phyloP scores from a whole-genome alignment of 2,329 filamentous ascomycete species.

The Claviceps pazoutovae region DNA sequence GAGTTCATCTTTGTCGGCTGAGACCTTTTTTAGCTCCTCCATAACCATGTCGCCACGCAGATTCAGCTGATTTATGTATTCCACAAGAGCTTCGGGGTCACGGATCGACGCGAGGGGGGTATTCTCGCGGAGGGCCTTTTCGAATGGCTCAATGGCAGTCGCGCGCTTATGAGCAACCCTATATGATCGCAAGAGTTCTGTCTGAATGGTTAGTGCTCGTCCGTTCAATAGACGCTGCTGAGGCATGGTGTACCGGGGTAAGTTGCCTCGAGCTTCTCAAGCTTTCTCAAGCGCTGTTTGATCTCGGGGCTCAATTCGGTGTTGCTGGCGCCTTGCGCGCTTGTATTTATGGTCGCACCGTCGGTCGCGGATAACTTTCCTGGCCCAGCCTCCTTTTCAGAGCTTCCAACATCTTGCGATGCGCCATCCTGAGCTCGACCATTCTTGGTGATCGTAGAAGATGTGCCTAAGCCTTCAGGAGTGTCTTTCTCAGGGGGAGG shows the following conservation, averaged over 20 bases:
- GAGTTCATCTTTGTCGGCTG: conserved; percentile 64
- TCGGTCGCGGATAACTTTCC: conserved; percentile 5
- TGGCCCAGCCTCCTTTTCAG: conserved; percentile 11
- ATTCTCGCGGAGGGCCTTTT: conserved; percentile 78
- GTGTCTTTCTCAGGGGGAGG: conserved; percentile 22
- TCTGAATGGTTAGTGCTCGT: neutral
- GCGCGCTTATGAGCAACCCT: conserved; percentile 79
- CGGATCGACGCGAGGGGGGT: conserved; percentile 81
- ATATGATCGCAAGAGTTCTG: conserved; percentile 83
- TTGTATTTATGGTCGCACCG: conserved; percentile 3
- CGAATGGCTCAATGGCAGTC: conserved; percentile 81
- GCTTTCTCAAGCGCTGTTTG: conserved; percentile 59
- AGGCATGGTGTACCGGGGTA: conserved; percentile 53
- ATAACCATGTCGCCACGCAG: conserved; percentile 84
- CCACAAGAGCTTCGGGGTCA: conserved; percentile 70
- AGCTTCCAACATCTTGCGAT: conserved; percentile 8
- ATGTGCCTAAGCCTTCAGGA: conserved; percentile 8
- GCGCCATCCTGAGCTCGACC: conserved; percentile 11
- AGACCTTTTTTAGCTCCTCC: conserved; percentile 81
- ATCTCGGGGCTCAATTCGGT: conserved; percentile 60
- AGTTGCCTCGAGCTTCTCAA: conserved; percentile 80
- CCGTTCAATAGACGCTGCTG: too few relatives aligned
- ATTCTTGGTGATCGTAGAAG: conserved; percentile 6
- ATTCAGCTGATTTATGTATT: conserved; percentile 80
- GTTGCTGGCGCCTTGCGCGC: conserved; percentile 6